phyloP scores from a whole-genome alignment of 2,329 filamentous ascomycete species.

The Scytalidium sp. region DNA sequence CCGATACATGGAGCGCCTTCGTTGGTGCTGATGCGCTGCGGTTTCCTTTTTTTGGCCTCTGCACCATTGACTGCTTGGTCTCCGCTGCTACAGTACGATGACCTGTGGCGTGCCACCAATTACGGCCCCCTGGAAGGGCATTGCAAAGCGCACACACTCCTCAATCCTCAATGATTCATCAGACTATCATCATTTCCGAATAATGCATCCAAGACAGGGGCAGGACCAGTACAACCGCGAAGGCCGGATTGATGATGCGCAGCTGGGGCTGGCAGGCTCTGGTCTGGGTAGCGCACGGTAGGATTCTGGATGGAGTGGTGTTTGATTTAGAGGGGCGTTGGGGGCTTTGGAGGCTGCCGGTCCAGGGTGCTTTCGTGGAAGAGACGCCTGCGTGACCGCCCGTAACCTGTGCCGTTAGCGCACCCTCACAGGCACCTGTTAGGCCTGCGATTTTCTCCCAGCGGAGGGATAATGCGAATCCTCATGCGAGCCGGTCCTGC shows the following conservation, averaged over 20 bases:
- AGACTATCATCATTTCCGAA: background rate
- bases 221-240: background rate
- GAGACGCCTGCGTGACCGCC: background rate
- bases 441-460: background rate
- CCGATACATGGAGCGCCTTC: background rate
- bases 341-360: background rate
- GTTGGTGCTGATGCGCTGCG: background rate
- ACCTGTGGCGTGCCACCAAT: background rate
- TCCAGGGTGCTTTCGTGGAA: background rate
- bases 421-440: background rate
- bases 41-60: too few relatives aligned
- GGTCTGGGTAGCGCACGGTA: background rate
- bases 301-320: background rate
- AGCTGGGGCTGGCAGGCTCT: too few relatives aligned
- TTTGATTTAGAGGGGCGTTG: background rate
- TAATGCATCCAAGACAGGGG: background rate
- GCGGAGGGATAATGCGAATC: background rate
- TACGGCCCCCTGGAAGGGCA: background rate
- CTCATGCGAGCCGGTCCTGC: background rate
- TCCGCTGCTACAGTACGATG: background rate
- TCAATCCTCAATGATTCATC: background rate
- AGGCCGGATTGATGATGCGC: background rate
- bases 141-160: background rate
- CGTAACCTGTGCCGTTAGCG: background rate
- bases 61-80: too few relatives aligned